phyloP scores from a whole-genome alignment of 2,329 filamentous ascomycete genomes.

The Juglanconis oblonga region DNA sequence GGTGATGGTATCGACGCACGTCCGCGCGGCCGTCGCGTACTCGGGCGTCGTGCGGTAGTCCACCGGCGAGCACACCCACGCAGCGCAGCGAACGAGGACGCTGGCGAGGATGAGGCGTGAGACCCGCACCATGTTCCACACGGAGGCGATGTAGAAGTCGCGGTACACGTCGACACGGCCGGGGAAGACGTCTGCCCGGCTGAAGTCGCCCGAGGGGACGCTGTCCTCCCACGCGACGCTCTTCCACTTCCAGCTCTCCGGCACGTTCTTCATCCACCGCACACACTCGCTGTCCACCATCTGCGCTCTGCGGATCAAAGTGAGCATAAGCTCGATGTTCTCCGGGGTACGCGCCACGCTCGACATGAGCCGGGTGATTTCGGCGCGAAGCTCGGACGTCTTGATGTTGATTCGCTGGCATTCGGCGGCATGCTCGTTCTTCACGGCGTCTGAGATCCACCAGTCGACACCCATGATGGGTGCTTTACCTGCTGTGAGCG shows the following conservation, averaged over 20 bases:
- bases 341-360: slow-evolving; percentile 44
- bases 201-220: slow-evolving; percentile 49
- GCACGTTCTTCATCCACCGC: slow-evolving; percentile 49
- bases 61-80: slow-evolving; percentile 58
- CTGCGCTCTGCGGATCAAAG: slow-evolving; percentile 51
- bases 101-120: slow-evolving; percentile 54
- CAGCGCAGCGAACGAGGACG: slow-evolving; percentile 55
- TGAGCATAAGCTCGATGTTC: slow-evolving; percentile 48
- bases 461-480: slow-evolving; percentile 55
- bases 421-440: slow-evolving; percentile 44
- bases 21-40: slow-evolving; percentile 53
- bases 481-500: slow-evolving; percentile 49
- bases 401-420: slow-evolving; percentile 53
- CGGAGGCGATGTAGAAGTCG: slow-evolving; percentile 56
- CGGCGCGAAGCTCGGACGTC: slow-evolving; percentile 53
- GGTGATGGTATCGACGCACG: slow-evolving; percentile 50
- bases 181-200: slow-evolving; percentile 54
- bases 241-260: slow-evolving; percentile 47
- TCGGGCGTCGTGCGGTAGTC: slow-evolving; percentile 63
- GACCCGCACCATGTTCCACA: slow-evolving; percentile 55
- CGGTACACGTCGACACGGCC: slow-evolving; percentile 58
- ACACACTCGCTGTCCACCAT: slow-evolving; percentile 50
- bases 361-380: slow-evolving; percentile 49
- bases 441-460: slow-evolving; percentile 55
- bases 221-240: slow-evolving; percentile 57